Evolutionary conservation across 257 asterid species (phyloP).

Genomic region (Solanum ahanhuiri): DNA sequence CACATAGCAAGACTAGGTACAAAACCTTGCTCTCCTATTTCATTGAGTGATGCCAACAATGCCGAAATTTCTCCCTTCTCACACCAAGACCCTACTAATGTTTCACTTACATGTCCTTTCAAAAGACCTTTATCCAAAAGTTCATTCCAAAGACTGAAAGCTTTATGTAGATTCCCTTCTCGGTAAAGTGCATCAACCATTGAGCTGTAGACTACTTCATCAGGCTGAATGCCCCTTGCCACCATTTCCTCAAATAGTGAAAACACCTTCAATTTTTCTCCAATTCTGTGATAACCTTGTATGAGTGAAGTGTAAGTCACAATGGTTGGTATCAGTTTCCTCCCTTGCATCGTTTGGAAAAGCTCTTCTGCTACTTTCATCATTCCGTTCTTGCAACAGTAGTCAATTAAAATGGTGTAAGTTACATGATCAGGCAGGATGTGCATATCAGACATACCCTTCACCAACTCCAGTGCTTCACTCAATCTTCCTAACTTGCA

Average conservation of each 20-base stretch:
- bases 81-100: slow-evolving; percentile 38
- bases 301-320: slow-evolving; percentile 65
- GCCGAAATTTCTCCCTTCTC: slow-evolving; percentile 35
- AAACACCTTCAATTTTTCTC: slow-evolving; percentile 51
- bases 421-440: slow-evolving; percentile 67
- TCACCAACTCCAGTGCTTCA: slow-evolving; percentile 51
- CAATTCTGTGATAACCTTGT: slow-evolving; percentile 60
- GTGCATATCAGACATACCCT: slow-evolving; percentile 45
- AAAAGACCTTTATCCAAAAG: slow-evolving; percentile 48
- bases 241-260: slow-evolving; percentile 48
- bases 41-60: slow-evolving; percentile 34
- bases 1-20: slow-evolving; percentile 49
- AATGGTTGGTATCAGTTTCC: slow-evolving; percentile 50
- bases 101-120: slow-evolving; percentile 42
- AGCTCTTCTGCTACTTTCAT: slow-evolving; percentile 64
- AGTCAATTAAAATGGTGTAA: slow-evolving; percentile 59
- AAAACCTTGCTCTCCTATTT: slow-evolving; percentile 54
- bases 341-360: slow-evolving; percentile 47
- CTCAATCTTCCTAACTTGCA: slow-evolving; percentile 57
- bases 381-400: slow-evolving; percentile 44
- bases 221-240: slow-evolving; percentile 63
- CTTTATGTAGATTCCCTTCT: slow-evolving; percentile 47
- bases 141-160: slow-evolving; percentile 48
- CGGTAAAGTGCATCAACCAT: slow-evolving; percentile 47
- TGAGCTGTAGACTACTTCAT: slow-evolving; percentile 43